Base-by-base conservation (phyloP, 2,329 filamentous ascomycete species). In the Decorospora gaudefroyi region DNA sequence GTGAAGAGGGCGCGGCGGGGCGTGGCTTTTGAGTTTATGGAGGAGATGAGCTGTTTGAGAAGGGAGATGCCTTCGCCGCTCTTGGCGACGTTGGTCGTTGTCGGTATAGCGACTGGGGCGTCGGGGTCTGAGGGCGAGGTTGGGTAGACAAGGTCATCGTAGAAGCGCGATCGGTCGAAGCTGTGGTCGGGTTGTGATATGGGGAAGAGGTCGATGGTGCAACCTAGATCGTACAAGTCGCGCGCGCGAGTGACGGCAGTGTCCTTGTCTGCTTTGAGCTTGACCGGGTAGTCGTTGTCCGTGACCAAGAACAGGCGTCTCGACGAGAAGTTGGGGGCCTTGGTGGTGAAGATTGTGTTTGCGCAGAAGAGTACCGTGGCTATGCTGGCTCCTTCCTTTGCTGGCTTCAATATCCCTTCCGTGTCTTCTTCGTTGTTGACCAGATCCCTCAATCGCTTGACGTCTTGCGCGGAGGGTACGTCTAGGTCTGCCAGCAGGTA, bases 271-370 rank as follows among this genome's bases (percentile, higher is more conserved):
- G 80, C 76, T 70, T 91, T 93, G 65, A 88, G 85, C 12, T 80
- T 77, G 0, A 76, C 74, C 3, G 93, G 93, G 53, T 90, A 80
- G 67, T 97, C 93, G 53, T 95, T 89, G 68, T 97, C 90, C 0
- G 93, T 97, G 42, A 99, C 89, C 52, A 99, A 83, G 72, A 99
- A 99, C n/a, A 99, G 74, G 22, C 93, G 83, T 49, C 92, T 80
- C 4, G 92, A 97, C 3, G 89, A 86, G 68, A 97, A 97, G 64
- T 96, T 97, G 12, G 93, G 85, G 0, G 93, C 91, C 67, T 88
- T 95, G 3, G 89, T 96, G 1, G 91, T 96, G 67, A 99, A 96
- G 37, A 97, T 88, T 64, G 96, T 90, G 56, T 97, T 97, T 25
- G 90, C 92, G 59, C 91, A 95, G 66, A 96, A 96, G 1, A 99